Base-by-base conservation (phyloP, 345 rosid genomes). In the Conringia planisiliqua region DNA sequence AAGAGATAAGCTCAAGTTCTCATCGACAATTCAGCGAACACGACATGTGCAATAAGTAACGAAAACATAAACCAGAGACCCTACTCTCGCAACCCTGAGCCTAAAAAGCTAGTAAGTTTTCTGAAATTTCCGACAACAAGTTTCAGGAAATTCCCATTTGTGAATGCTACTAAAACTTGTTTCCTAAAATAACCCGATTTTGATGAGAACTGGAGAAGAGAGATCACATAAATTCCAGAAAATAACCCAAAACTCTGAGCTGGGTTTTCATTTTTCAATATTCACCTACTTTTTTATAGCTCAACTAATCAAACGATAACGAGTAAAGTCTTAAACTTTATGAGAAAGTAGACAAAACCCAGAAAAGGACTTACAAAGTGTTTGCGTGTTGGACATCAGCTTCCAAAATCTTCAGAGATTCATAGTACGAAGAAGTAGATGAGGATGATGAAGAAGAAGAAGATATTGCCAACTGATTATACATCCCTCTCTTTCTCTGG, bases 361-460 rank as follows among this genome's bases (percentile, higher is more conserved):
- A 73, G 75, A 86, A 66, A 66, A 42, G 4, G 73, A 59, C 97
- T 86, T 71, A 92, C 99, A 94, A 72, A 60, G 87, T 74, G 78
- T 94, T 94, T 13, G 97, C 97, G 82, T 86, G 89, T 48, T 92
- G 92, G 32, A 92, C 84, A 81, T 92, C 97, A 73, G 93, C 92
- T 82, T 94, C 97, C 69, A 94, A 62, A 63, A 82, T 85, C 71
- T 90, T 88, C 68, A 94, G 82, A 4, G 90, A 88, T 58, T 94
- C 99, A 80, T 90, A 85, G 79, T 84, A 86, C 7, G 89, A 87
- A 52, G 79, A 68, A 27, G 75, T 64, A 1, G 80, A 71, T 3
- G 76, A 70, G 0, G 74, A 75, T 0, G 74, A 75, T 0, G 78
- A 76, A 0, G 80, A 57, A 14, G 24, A 76, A 6, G 80, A 57